These are phyloP conservation scores for Trichophyton mentagrophytes DNA, from an alignment of 2,329 filamentous ascomycete species.

Conservation along the genomic window DNA sequence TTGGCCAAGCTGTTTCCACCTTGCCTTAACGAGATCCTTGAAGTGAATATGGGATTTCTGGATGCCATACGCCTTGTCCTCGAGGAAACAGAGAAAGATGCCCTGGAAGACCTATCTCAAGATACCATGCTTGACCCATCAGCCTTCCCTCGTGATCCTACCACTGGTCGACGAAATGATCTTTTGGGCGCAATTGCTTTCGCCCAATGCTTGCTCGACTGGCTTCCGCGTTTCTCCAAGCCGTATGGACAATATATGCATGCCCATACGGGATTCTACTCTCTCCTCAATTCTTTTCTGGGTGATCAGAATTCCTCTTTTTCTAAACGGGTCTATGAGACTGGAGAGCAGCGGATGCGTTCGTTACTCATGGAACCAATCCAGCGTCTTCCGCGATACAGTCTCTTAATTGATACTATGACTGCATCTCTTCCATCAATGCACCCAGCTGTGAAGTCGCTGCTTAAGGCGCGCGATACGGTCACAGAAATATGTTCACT, in stretches of 20 bases:
- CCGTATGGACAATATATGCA: conserved; percentile 90
- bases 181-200: conserved; percentile 66
- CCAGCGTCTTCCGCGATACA: conserved; percentile 86
- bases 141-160: conserved; percentile 33
- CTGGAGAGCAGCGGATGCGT: conserved; percentile 78
- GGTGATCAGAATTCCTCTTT: conserved; percentile 69
- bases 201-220: conserved; percentile 70
- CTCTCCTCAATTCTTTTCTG: conserved; percentile 64
- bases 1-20: conserved; percentile 67
- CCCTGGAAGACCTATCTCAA: conserved; percentile 60
- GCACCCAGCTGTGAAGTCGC: conserved; percentile 67
- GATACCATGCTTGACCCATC: conserved; percentile 38
- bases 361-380: conserved; percentile 94
- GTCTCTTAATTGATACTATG: conserved; percentile 91
- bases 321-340: conserved; percentile 63
- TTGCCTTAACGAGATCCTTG: conserved; percentile 66
- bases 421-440: conserved; percentile 70
- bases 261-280: conserved; percentile 75
- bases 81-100: conserved; percentile 71
- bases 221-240: conserved; percentile 84
- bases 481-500: conserved; percentile 95
- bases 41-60: conserved; percentile 70
- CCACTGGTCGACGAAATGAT: conserved; percentile 44
- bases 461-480: conserved; percentile 82
- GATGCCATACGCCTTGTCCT: conserved; percentile 62